A percentile compares a stretch with the other conserved stretches of the same genome.
phyloP scores from a whole-genome alignment of 306 rosid species.

The Cicer chorassanicum region DNA sequence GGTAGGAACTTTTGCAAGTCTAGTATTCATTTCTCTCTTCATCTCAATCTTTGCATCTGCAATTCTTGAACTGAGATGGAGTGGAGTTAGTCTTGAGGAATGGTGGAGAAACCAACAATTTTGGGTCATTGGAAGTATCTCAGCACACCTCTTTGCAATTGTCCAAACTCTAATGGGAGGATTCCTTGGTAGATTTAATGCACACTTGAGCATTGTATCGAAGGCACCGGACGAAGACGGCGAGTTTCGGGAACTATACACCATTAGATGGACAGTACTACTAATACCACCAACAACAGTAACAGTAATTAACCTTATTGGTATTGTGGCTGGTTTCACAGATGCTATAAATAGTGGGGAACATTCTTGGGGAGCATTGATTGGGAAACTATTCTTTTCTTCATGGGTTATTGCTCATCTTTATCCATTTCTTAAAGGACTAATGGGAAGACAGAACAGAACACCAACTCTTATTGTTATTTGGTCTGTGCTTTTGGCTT shows the following conservation, averaged over 20 bases:
- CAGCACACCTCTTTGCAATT: slow-evolving; percentile 87
- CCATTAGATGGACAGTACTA: slow-evolving; percentile 88
- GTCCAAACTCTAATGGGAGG: slow-evolving; percentile 69
- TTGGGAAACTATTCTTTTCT: slow-evolving; percentile 94
- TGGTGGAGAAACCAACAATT: slow-evolving; percentile 99
- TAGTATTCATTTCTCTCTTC: slow-evolving; percentile 75
- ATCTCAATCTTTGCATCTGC: slow-evolving; percentile 75
- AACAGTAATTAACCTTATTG: slow-evolving; percentile 77
- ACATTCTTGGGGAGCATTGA: slow-evolving; percentile 85
- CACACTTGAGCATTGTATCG: slow-evolving; percentile 72
- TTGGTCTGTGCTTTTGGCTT: slow-evolving; percentile 97
- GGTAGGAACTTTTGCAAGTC: slow-evolving; percentile 90
- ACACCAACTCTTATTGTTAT: slow-evolving; percentile 91
- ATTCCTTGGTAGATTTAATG: slow-evolving; percentile 64
- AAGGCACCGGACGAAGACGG: slow-evolving; percentile 75
- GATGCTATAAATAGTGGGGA: slow-evolving; percentile 92
- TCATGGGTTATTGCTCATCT: slow-evolving; percentile 92
- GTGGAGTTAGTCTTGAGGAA: slow-evolving; percentile 93
- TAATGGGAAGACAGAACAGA: slow-evolving; percentile 94
- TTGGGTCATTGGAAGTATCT: slow-evolving; percentile 96
- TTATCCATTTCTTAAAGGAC: slow-evolving; percentile 96
- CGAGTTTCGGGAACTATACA: slow-evolving; percentile 75
- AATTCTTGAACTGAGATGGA: slow-evolving; percentile 93
- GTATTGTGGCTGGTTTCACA: slow-evolving; percentile 92
- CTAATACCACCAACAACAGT: slow-evolving; percentile 91